Conservation (phyloP, 352 stramenopile species). For the Pythium grandisporangium region DNA sequence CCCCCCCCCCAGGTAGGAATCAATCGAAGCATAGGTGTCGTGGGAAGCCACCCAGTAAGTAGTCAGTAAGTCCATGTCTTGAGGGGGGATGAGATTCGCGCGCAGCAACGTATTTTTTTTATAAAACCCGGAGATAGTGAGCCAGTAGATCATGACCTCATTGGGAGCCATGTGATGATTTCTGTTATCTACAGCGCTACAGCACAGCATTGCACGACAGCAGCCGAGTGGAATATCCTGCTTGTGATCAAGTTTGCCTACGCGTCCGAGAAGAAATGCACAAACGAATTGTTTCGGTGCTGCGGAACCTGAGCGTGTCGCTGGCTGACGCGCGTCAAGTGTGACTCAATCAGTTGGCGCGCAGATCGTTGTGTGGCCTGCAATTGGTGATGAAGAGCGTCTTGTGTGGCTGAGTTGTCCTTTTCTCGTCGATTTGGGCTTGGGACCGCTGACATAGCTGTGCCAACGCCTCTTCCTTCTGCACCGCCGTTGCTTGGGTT, state of each 20-base stretch:
- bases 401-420: neutral
- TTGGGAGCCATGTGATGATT: neutral
- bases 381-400: conserved; percentile 8
- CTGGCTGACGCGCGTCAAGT: conserved; percentile 10
- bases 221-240: neutral
- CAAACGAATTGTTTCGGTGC: conserved; percentile 1
- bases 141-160: neutral
- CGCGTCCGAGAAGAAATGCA: conserved; percentile 7
- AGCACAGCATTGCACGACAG: conserved; percentile 17
- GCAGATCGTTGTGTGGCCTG: conserved; percentile 9
- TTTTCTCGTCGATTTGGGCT: neutral
- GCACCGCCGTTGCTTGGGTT: neutral
- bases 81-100: no score
- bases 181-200: neutral
- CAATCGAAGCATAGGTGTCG: no score
- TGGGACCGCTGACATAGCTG: conserved; percentile 1
- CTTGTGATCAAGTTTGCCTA: neutral
- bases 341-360: conserved; percentile 10
- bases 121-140: neutral
- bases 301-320: neutral
- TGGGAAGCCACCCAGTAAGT: neutral
- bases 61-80: no score
- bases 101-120: no score
- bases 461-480: conserved; percentile 6
- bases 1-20: no score